A percentile compares a stretch with the other conserved stretches of the same genome.
These are phyloP conservation scores for Rhynchosporium agropyri DNA, from an alignment of 2,329 filamentous ascomycete genomes.

Conservation along the genomic window DNA sequence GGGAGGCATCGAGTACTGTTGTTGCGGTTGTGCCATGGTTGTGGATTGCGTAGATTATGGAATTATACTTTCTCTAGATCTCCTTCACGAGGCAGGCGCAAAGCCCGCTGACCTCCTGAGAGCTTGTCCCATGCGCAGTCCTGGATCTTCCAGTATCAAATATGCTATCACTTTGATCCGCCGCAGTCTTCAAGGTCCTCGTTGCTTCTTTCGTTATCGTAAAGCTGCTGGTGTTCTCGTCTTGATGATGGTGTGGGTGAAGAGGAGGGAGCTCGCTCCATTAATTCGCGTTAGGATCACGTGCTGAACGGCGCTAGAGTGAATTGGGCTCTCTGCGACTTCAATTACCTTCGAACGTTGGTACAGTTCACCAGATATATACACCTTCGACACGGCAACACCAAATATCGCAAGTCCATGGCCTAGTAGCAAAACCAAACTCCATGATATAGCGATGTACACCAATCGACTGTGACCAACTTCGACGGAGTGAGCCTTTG, in stretches of 20 bases:
- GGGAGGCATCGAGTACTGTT: slow-evolving; percentile 47
- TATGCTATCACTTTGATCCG: neutral
- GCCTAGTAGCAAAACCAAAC: neutral
- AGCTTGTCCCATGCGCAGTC: slow-evolving; percentile 37
- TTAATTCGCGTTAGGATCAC: slow-evolving; percentile 13
- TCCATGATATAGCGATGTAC: neutral
- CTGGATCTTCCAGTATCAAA: neutral
- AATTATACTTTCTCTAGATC: slow-evolving; percentile 25
- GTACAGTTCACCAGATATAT: no score
- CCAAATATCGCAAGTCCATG: neutral
- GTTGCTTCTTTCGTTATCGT: slow-evolving; percentile 10
- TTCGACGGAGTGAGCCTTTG: slow-evolving; percentile 9
- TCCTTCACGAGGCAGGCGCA: slow-evolving; percentile 39
- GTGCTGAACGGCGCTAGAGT: neutral
- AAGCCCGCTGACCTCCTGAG: slow-evolving; percentile 37
- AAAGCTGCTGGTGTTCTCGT: slow-evolving; percentile 3
- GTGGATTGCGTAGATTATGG: slow-evolving; percentile 7
- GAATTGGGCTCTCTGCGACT: neutral
- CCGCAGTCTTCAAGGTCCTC: neutral
- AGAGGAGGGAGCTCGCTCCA: slow-evolving; percentile 6
- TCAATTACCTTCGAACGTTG: no score
- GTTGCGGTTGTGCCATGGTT: slow-evolving; percentile 44
- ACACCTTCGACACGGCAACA: neutral
- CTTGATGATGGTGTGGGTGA: slow-evolving; percentile 5
- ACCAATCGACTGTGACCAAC: neutral